Evolutionary conservation across 2,329 filamentous ascomycete genomes (phyloP).

Genomic region (Aspergillus awamori): DNA sequence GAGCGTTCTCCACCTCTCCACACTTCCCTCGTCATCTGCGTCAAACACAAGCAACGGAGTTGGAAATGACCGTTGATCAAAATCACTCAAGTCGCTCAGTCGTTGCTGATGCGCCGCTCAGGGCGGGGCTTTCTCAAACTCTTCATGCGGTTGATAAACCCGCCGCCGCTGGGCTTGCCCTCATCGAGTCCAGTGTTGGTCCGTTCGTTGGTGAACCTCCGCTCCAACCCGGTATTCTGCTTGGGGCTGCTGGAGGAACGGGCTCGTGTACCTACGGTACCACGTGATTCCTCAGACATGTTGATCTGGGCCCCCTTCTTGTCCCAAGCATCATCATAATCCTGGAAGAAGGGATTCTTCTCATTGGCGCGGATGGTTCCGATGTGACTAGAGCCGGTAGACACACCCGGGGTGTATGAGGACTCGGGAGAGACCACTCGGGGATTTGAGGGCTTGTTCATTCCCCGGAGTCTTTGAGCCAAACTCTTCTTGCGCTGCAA

Average conservation of each 20-base stretch:
- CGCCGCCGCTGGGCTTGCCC: constrained; percentile 54
- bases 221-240: constrained; percentile 58
- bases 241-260: constrained; percentile 64
- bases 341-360: constrained; percentile 79
- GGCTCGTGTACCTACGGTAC: constrained; percentile 34
- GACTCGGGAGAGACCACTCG: constrained; percentile 62
- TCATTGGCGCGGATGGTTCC: constrained; percentile 48
- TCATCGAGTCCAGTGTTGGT: constrained; percentile 34
- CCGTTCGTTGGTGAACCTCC: constrained; percentile 64
- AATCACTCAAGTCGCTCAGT: constrained; percentile 21
- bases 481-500: constrained; percentile 91
- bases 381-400: constrained; percentile 37
- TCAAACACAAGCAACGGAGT: background rate
- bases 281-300: constrained; percentile 51
- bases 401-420: constrained; percentile 27
- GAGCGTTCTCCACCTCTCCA: constrained; percentile 5
- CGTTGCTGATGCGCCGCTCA: constrained; percentile 42
- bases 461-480: constrained; percentile 85
- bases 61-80: background rate
- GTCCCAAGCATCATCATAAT: constrained; percentile 71
- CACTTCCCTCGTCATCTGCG: background rate
- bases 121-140: constrained; percentile 65
- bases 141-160: constrained; percentile 76
- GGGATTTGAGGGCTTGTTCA: constrained; percentile 67
- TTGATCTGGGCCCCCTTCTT: constrained; percentile 64